A percentile compares a stretch with the other conserved stretches of the same genome.
These are phyloP conservation scores for Phalaenopsis aphrodite DNA, from an alignment of 106 monocot species.

Conservation along the genomic window DNA sequence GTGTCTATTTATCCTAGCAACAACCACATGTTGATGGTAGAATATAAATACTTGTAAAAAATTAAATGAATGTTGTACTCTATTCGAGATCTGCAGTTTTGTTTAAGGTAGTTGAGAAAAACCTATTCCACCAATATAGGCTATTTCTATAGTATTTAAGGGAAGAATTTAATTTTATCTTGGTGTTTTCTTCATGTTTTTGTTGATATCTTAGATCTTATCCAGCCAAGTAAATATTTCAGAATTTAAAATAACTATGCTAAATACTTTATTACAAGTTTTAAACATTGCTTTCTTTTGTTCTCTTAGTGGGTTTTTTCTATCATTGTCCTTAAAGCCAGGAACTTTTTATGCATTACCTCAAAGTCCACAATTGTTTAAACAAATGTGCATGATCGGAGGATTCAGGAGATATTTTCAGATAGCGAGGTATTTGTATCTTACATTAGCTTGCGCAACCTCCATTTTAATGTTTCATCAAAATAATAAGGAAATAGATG, in stretches of 20 bases:
- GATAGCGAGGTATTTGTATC: conserved; percentile 63
- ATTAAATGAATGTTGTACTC: neutral
- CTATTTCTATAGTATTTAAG: neutral
- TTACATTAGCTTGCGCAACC: neutral
- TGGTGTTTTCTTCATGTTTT: neutral
- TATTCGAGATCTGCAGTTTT: neutral
- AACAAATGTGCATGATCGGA: conserved; percentile 98
- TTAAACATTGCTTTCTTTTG: neutral
- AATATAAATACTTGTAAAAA: neutral
- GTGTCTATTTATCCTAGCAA: neutral
- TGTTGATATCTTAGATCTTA: neutral
- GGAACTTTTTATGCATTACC: conserved; percentile 97
- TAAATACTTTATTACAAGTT: neutral
- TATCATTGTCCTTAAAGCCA: conserved; percentile 70
- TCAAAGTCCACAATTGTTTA: conserved; percentile 97
- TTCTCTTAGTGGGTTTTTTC: conserved; percentile 15
- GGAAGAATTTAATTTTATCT: neutral
- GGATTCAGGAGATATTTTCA: conserved; percentile 95
- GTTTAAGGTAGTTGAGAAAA: neutral
- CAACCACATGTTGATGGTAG: neutral
- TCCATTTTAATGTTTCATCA: neutral
- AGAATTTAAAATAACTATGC: neutral
- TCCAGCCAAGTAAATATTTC: neutral
- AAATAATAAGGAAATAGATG: neutral
- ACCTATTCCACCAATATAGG: neutral